phyloP scores from a whole-genome alignment of 139 green algal genomes.

The Haematococcus sp. region DNA sequence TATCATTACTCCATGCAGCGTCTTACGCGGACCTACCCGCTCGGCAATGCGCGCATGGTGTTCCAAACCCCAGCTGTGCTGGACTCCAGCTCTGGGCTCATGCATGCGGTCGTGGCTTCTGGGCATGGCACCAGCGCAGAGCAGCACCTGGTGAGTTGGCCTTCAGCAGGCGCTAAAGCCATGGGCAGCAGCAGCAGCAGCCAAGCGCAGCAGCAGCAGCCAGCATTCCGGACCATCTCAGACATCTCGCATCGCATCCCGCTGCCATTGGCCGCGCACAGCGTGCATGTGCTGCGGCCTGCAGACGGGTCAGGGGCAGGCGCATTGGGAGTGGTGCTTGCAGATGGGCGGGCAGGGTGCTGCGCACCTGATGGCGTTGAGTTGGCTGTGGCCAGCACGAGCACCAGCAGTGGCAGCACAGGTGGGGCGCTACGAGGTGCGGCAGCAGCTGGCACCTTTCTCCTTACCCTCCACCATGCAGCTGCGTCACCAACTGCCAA shows the following conservation, averaged over 20 bases:
- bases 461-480: slow-evolving; percentile 9
- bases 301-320: background rate
- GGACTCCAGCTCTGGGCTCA: background rate
- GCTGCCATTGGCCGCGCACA: background rate
- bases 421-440: background rate
- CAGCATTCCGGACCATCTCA: background rate
- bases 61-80: background rate
- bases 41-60: background rate
- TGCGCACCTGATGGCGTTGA: background rate
- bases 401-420: background rate
- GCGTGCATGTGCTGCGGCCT: background rate
- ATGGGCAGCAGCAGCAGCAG: background rate
- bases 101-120: background rate
- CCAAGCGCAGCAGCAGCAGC: background rate
- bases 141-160: slow-evolving; percentile 8
- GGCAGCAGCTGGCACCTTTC: background rate
- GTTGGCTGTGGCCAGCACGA: background rate
- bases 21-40: background rate
- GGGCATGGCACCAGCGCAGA: background rate
- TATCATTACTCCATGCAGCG: background rate
- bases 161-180: background rate
- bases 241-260: slow-evolving; percentile 5
- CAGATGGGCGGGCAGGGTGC: background rate
- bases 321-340: background rate
- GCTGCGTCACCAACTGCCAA: background rate